phyloP scores from a whole-genome alignment of 1,284 basidiomycete genomes.

The Cystobasidium pallidum region DNA sequence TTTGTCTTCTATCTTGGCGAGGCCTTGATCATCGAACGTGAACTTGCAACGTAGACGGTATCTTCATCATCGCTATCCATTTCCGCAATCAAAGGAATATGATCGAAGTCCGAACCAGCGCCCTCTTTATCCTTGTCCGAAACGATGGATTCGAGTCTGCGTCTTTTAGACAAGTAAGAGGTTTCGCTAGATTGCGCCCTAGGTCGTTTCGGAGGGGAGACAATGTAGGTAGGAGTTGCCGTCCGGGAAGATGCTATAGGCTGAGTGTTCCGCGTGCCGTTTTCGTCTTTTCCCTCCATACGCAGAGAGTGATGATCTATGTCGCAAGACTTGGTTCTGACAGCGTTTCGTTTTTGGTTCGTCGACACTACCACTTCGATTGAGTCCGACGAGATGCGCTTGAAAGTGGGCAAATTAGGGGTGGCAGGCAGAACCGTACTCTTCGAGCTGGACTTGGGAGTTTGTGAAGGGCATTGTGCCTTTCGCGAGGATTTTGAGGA shows the following conservation, averaged over 20 bases:
- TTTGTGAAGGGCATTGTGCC: background rate
- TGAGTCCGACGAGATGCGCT: background rate
- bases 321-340: background rate
- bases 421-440: background rate
- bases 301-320: background rate
- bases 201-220: background rate
- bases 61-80: conserved; percentile 30
- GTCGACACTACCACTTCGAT: background rate
- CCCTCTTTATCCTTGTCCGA: conserved; percentile 13
- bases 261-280: background rate
- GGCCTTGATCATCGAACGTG: background rate
- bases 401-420: background rate
- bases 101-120: background rate
- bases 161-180: background rate
- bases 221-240: background rate
- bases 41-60: conserved; percentile 9
- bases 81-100: conserved; percentile 6
- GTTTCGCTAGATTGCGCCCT: background rate
- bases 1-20: background rate
- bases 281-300: background rate
- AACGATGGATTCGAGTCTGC: background rate
- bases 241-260: background rate
- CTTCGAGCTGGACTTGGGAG: background rate
- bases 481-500: background rate
- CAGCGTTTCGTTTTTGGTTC: background rate